phyloP scores from a whole-genome alignment of 257 asterid genomes.

The Craterostigma plantagineum region DNA sequence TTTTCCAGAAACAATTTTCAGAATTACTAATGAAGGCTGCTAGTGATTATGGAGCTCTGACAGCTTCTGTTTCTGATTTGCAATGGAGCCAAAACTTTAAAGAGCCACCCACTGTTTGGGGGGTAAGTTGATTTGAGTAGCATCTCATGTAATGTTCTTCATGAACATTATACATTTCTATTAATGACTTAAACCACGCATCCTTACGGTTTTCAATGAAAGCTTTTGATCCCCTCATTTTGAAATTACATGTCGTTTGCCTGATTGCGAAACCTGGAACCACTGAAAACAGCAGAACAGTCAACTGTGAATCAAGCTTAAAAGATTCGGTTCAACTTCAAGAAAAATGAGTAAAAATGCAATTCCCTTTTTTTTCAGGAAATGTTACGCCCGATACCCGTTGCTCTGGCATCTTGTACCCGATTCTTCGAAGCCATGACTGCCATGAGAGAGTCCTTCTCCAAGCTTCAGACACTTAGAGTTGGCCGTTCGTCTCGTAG shows the following conservation, averaged over 20 bases:
- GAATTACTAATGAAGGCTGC: slow-evolving; percentile 95
- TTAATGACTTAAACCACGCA: too few relatives aligned
- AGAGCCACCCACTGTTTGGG: slow-evolving; percentile 95
- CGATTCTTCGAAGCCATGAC: slow-evolving; percentile 95
- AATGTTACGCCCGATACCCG: slow-evolving; percentile 97
- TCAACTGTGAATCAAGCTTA: too few relatives aligned
- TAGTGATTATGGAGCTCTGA: slow-evolving; percentile 87
- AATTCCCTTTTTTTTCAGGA: slow-evolving; percentile 31
- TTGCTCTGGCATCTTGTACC: slow-evolving; percentile 93
- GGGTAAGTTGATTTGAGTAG: slow-evolving; percentile 33
- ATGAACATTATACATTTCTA: too few relatives aligned
- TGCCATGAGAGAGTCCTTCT: slow-evolving; percentile 84
- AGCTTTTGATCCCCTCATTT: too few relatives aligned
- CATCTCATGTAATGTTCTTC: too few relatives aligned
- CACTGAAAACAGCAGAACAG: too few relatives aligned
- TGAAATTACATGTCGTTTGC: too few relatives aligned
- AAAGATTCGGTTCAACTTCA: too few relatives aligned
- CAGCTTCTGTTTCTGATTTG: slow-evolving; percentile 82
- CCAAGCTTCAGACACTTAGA: slow-evolving; percentile 72
- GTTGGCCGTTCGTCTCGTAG: slow-evolving; percentile 52
- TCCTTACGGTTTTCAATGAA: too few relatives aligned
- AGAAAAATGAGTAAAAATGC: neutral
- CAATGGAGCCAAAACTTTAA: slow-evolving; percentile 96
- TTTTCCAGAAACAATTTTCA: slow-evolving; percentile 85
- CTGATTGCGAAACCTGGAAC: too few relatives aligned